A percentile compares a stretch with the other conserved stretches of the same genome.
Conservation (phyloP, 2,329 filamentous ascomycete genomes). For the Lecanoromycetidae sp. region DNA sequence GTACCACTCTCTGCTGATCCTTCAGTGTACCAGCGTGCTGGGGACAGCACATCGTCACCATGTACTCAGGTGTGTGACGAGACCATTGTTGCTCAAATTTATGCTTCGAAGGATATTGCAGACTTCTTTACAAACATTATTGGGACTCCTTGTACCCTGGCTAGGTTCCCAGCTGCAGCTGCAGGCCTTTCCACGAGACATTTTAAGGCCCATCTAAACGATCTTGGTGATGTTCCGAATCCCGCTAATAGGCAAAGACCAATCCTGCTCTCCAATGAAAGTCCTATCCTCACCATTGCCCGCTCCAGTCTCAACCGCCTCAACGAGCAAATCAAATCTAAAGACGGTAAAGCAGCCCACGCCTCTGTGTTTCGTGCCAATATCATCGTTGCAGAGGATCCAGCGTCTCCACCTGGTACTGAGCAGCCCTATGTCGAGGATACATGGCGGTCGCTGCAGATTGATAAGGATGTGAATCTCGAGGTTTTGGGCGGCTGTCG, state of each 20-base stretch:
- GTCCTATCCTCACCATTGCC: slow-evolving; percentile 77
- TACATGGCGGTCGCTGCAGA: slow-evolving; percentile 54
- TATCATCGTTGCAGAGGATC: slow-evolving; percentile 54
- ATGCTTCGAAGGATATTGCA: slow-evolving; percentile 53
- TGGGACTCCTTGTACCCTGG: slow-evolving; percentile 68
- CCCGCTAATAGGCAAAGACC: slow-evolving; percentile 27
- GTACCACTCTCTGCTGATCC: slow-evolving; percentile 58
- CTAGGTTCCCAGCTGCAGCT: slow-evolving; percentile 64
- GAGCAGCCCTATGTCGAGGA: slow-evolving; percentile 67
- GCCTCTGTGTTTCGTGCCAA: slow-evolving; percentile 80
- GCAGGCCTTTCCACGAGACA: slow-evolving; percentile 50
- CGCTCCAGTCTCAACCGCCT: slow-evolving; percentile 65
- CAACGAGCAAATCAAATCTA: slow-evolving; percentile 57
- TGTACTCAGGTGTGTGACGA: slow-evolving; percentile 74
- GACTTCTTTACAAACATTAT: slow-evolving; percentile 66
- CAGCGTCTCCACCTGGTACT: slow-evolving; percentile 23
- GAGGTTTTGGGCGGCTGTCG: slow-evolving; percentile 71
- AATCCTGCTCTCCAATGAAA: slow-evolving; percentile 83
- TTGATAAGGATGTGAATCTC: slow-evolving; percentile 30
- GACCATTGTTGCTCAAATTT: slow-evolving; percentile 56
- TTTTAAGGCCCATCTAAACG: slow-evolving; percentile 58
- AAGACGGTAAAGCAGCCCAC: slow-evolving; percentile 52
- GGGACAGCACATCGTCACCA: slow-evolving; percentile 23
- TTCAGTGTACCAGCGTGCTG: slow-evolving; percentile 38
- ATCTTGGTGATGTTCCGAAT: slow-evolving; percentile 24